Conservation (phyloP, 2,329 filamentous ascomycete species). For the Pseudogymnoascus sp. region DNA sequence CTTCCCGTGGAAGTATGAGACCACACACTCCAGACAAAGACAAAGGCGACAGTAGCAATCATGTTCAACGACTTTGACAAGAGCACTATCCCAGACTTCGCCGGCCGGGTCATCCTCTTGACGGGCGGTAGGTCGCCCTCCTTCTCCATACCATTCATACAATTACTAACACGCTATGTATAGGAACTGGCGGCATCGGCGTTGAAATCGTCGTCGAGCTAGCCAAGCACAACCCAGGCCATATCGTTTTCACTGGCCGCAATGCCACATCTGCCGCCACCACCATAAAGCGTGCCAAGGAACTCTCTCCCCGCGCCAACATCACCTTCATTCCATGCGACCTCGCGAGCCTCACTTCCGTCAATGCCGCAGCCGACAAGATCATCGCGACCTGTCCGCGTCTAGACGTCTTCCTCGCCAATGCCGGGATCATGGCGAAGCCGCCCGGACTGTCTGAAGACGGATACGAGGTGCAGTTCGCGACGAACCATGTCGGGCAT, state of each 20-base stretch:
- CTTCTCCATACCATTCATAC: not conserved
- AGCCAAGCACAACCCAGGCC: conserved; percentile 33
- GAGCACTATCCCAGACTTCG: conserved; percentile 27
- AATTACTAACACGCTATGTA: not conserved
- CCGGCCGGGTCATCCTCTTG: conserved; percentile 37
- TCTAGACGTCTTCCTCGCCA: conserved; percentile 40
- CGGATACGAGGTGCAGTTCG: conserved; percentile 43
- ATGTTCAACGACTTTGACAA: conserved; percentile 23
- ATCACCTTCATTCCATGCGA: conserved; percentile 37
- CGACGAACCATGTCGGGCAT: conserved; percentile 43
- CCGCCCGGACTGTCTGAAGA: conserved; percentile 34
- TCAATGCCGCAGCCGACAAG: conserved; percentile 34
- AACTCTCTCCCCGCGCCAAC: conserved; percentile 18
- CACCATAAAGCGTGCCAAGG: conserved; percentile 33
- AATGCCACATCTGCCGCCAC: conserved; percentile 31
- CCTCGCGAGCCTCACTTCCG: conserved; percentile 36
- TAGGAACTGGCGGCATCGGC: conserved; percentile 37
- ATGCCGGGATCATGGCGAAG: conserved; percentile 38
- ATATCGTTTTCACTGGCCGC: conserved; percentile 33
- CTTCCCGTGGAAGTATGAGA: not conserved
- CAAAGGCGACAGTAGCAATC: not conserved
- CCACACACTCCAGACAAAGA: not conserved
- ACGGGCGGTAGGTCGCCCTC: conserved; percentile 32
- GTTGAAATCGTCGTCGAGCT: conserved; percentile 34
- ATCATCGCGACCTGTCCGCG: conserved; percentile 30